Evolutionary conservation across 305 asterid genomes (phyloP).

Genomic region (Fraxinus nigra): DNA sequence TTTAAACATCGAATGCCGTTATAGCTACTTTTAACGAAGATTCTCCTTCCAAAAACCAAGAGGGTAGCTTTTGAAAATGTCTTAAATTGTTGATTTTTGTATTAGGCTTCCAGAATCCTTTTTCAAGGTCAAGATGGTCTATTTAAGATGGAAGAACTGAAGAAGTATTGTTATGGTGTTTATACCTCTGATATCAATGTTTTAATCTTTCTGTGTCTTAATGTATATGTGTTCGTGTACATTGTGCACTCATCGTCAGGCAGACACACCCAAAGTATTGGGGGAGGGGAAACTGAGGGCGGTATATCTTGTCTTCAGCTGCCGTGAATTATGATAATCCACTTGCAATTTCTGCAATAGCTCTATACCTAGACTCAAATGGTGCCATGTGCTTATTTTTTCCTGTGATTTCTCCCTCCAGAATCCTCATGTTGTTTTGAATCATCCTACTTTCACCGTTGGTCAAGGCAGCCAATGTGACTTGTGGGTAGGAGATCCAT

Average conservation of each 20-base stretch:
- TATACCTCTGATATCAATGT: background rate
- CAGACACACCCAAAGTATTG: background rate
- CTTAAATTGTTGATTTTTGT: background rate
- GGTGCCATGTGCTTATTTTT: background rate
- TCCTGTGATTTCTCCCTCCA: slow-evolving; percentile 28
- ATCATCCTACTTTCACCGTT: slow-evolving; percentile 54
- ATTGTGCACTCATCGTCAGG: background rate
- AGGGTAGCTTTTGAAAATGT: background rate
- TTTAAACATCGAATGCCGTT: background rate
- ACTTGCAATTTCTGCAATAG: background rate
- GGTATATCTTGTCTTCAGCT: background rate
- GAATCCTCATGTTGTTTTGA: slow-evolving; percentile 74
- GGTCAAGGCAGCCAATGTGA: slow-evolving; percentile 82
- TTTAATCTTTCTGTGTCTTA: background rate
- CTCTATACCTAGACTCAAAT: background rate
- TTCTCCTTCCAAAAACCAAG: background rate
- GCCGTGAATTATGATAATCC: background rate
- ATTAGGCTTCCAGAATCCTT: background rate
- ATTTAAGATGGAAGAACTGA: background rate
- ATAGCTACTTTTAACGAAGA: background rate
- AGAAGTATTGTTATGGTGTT: background rate
- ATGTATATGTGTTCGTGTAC: background rate
- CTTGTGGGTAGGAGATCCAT: slow-evolving; percentile 66
- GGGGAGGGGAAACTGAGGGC: background rate
- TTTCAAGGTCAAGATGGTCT: background rate